Base-by-base conservation (phyloP, 1,284 basidiomycete species). In the Leccinum solheimii region DNA sequence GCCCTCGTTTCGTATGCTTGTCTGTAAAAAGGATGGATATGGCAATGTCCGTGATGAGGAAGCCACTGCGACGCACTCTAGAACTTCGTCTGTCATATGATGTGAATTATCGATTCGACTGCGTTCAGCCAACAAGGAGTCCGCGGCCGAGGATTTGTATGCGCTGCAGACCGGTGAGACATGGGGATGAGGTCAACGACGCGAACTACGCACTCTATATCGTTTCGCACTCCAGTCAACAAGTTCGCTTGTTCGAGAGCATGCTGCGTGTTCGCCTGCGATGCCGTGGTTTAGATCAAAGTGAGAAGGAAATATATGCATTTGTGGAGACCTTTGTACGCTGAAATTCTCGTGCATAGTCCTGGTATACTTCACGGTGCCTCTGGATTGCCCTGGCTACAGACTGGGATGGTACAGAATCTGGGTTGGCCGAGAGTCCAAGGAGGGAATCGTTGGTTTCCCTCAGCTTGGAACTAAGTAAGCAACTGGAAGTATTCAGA, bases 1-100 rank as follows among this genome's bases (percentile, higher is more conserved):
- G 92, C 83, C n/a, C 97, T 88, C 0, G 97, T 98, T 68, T 95
- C 97, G 70, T 98, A 97, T 32, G 97, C 97, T 87, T 99, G 97
- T 57, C 95, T 97, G 66, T 23, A 53, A 55, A 54, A 27, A 65
- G 55, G 32, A 53, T 72, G 36, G 67, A 50, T 40, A 53, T 40
- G 16, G 1, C n/a, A 52, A 14, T 50, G 57, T 2, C 10, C n/a
- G 40, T 56, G 66, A 58, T 59, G 27, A 48, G 49, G 40, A 32
- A 54, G 52, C 27, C 49, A n/a, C 43, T 23, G 52, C 30, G 26
- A 75, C 88, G 65, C 71, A 97, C 95, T 92, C 86, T 19, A 98
- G 80, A 38, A 96, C 86, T 53, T 93, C 91, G 73, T 99, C 97
- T 36, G 95, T 92, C 95, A 98, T 98, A 65, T 86, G 81, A 78